Percentiles rank a stretch among this genome's conserved stretches.
Conservation (phyloP, 345 rosid species). For the Salix arbutifolia region DNA sequence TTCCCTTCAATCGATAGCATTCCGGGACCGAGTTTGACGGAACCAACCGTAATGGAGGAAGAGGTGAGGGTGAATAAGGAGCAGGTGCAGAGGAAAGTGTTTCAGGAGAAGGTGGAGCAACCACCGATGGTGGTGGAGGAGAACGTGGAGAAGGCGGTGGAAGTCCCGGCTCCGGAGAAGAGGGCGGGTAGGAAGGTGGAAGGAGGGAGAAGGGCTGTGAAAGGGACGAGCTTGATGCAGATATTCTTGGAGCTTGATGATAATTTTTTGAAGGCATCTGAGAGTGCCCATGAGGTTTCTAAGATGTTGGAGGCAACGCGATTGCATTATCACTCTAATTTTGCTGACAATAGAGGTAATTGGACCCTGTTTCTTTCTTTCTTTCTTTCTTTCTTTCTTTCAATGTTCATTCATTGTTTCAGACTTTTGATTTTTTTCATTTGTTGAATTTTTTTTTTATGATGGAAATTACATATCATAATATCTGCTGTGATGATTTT, state of each 20-base stretch:
- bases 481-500: neutral
- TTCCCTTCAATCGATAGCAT: constrained; percentile 45
- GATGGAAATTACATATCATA: neutral
- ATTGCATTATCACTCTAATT: constrained; percentile 97
- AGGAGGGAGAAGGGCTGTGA: constrained; percentile 16
- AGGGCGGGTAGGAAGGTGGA: constrained; percentile 26
- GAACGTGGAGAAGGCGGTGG: constrained; percentile 19
- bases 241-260: constrained; percentile 74
- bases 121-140: neutral
- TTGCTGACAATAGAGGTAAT: constrained; percentile 88
- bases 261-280: constrained; percentile 79
- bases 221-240: constrained; percentile 36
- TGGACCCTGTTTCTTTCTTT: neutral
- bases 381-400: neutral
- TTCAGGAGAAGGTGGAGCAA: constrained; percentile 15
- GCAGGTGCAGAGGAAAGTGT: constrained; percentile 4
- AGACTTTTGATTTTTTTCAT: neutral
- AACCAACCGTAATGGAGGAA: constrained; percentile 37
- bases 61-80: constrained; percentile 24
- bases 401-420: neutral
- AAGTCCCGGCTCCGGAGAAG: constrained; percentile 22
- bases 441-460: neutral
- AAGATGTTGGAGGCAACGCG: constrained; percentile 94
- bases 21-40: constrained; percentile 57
- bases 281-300: constrained; percentile 89